Conservation (phyloP, 2,329 filamentous ascomycete genomes). For the Sarocladium strictum region DNA sequence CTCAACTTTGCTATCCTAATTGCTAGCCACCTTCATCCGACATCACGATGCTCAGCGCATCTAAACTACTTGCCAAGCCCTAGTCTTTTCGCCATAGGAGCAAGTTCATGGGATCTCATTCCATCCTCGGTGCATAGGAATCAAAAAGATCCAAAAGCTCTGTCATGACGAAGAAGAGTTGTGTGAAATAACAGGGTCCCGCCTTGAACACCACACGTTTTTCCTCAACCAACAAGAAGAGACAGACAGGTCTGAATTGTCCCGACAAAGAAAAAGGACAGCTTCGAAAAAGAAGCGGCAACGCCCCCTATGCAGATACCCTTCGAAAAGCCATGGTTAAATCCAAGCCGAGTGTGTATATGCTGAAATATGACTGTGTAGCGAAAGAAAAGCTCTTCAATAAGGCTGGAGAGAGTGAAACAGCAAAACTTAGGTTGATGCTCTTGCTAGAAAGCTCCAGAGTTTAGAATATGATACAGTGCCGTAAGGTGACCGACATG, state of each 20-base stretch:
- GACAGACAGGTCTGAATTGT: not conserved
- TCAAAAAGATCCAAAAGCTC: too few relatives aligned
- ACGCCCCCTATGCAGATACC: too few relatives aligned
- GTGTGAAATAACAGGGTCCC: constrained; percentile 8
- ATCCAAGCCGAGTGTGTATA: not conserved
- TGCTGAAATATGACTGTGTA: not conserved
- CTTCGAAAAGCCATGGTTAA: not conserved
- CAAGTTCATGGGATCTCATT: too few relatives aligned
- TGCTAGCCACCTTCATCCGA: too few relatives aligned
- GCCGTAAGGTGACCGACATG: not conserved
- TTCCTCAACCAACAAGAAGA: not conserved
- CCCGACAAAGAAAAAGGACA: not conserved
- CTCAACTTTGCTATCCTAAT: too few relatives aligned
- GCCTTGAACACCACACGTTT: constrained; percentile 6
- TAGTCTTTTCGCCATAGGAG: too few relatives aligned
- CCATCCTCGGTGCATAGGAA: too few relatives aligned
- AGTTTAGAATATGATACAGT: not conserved
- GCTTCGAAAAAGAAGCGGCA: too few relatives aligned
- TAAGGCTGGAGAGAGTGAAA: not conserved
- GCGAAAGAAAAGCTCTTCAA: constrained; percentile 2
- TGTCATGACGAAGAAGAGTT: too few relatives aligned
- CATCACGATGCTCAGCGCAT: too few relatives aligned
- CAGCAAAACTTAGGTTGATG: not conserved
- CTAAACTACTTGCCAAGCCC: too few relatives aligned
- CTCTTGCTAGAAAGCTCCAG: not conserved